Conservation (phyloP, 192 early-diverging fungal species). For the Dissophora ornata region DNA sequence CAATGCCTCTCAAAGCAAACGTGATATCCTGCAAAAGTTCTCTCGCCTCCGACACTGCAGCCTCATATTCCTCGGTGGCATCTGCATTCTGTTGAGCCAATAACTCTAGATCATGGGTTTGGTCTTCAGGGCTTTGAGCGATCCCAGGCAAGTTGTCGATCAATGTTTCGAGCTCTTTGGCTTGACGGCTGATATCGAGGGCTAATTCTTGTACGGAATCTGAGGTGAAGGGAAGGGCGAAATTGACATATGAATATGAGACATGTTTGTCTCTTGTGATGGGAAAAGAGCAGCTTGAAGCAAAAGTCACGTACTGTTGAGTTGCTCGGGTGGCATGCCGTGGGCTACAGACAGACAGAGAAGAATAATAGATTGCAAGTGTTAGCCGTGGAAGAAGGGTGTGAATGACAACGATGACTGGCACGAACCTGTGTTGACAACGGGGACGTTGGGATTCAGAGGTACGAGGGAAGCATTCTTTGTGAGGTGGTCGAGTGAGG, state of each 20-base stretch:
- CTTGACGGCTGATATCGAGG: conserved; percentile 62
- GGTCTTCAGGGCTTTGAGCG: conserved; percentile 58
- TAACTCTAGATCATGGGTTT: conserved; percentile 48
- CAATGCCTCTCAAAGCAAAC: conserved; percentile 55
- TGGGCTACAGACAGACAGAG: conserved; percentile 30
- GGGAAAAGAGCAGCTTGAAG: background rate
- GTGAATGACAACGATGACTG: background rate
- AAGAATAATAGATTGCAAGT: background rate
- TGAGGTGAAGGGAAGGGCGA: too few relatives aligned
- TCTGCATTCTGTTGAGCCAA: conserved; percentile 57
- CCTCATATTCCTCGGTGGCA: conserved; percentile 57
- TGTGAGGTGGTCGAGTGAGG: conserved; percentile 64
- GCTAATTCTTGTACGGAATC: conserved; percentile 62
- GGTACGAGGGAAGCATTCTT: conserved; percentile 48
- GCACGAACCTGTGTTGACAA: conserved; percentile 47
- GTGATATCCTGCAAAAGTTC: conserved; percentile 57
- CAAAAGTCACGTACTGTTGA: conserved; percentile 46
- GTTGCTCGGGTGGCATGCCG: conserved; percentile 58
- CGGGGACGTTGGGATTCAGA: conserved; percentile 56
- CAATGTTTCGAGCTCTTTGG: conserved; percentile 62
- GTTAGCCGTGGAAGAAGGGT: background rate
- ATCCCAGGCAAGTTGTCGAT: conserved; percentile 63
- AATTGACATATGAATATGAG: too few relatives aligned
- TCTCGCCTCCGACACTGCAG: conserved; percentile 55
- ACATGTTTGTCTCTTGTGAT: too few relatives aligned